Percentiles rank a stretch among this genome's conserved stretches.
These are phyloP conservation scores for Nepenthes alata DNA, from an alignment of 179 eudicot species.

Conservation along the genomic window DNA sequence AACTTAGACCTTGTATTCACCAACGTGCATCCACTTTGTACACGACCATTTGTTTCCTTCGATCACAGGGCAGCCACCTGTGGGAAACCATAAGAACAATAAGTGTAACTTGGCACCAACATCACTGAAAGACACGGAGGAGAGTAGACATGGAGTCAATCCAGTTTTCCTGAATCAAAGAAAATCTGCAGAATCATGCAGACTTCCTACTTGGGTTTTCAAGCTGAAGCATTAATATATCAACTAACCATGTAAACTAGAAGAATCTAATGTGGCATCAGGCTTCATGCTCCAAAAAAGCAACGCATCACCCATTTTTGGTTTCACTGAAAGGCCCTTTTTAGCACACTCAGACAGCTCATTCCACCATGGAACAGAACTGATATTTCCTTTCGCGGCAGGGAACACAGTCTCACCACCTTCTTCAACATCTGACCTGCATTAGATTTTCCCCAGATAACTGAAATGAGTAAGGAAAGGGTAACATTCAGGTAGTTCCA, in stretches of 20 bases:
- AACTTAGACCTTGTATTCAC: constrained; percentile 25
- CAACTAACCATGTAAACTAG: constrained; percentile 71
- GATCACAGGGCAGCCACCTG: constrained; percentile 39
- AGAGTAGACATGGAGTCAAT: neutral
- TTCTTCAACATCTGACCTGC: constrained; percentile 94
- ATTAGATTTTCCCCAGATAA: constrained; percentile 4
- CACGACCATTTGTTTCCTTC: constrained; percentile 43
- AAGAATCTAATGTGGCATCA: constrained; percentile 73
- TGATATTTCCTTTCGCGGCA: constrained; percentile 54
- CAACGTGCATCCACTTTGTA: constrained; percentile 39
- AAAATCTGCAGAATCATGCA: neutral
- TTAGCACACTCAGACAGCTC: constrained; percentile 76
- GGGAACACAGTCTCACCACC: constrained; percentile 95
- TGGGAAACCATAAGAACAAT: neutral
- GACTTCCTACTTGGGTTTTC: neutral
- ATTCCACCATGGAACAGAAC: constrained; percentile 65
- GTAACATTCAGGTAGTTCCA: neutral
- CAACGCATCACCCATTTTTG: constrained; percentile 77
- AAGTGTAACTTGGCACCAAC: neutral
- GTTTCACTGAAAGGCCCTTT: constrained; percentile 73
- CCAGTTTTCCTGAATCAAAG: neutral
- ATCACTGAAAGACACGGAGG: neutral
- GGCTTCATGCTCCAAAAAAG: constrained; percentile 95
- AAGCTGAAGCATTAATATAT: neutral
- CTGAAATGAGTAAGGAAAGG: neutral